Evolutionary conservation across 352 stramenopile genomes (phyloP).

Genomic region (Globisporangium paroecandrum): DNA sequence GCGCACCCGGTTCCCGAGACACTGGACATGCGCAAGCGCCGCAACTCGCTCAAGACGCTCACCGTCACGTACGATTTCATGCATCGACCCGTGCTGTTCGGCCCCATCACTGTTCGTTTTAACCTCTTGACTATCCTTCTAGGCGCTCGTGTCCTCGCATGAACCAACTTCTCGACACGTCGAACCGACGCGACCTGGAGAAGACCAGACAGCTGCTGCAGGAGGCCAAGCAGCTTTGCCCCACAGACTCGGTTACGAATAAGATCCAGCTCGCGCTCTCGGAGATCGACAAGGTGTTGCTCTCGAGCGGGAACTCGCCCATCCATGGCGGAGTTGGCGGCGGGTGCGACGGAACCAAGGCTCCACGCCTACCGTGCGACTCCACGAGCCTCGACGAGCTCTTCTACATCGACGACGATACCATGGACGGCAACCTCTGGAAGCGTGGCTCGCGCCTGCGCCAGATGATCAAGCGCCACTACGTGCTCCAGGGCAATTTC

Average conservation of each 20-base stretch:
- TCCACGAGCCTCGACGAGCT: slow-evolving; percentile 23
- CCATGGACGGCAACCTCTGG: slow-evolving; percentile 61
- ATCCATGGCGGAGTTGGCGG: not conserved
- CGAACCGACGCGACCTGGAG: slow-evolving; percentile 47
- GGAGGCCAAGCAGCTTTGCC: slow-evolving; percentile 46
- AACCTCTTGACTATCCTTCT: not conserved
- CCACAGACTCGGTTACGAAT: slow-evolving; percentile 29
- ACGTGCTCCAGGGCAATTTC: slow-evolving; percentile 85
- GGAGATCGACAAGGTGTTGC: slow-evolving; percentile 42
- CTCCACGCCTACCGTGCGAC: not conserved
- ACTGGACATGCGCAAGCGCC: slow-evolving; percentile 27
- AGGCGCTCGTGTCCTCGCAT: slow-evolving; percentile 33
- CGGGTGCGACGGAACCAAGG: not conserved
- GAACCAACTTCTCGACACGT: slow-evolving; percentile 21
- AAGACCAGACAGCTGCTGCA: slow-evolving; percentile 47
- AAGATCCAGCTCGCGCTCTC: slow-evolving; percentile 49
- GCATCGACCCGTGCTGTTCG: not conserved
- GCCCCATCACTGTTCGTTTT: not conserved
- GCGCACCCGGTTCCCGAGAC: slow-evolving; percentile 5
- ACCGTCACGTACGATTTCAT: slow-evolving; percentile 41
- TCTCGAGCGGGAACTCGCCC: not conserved
- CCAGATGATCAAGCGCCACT: slow-evolving; percentile 86
- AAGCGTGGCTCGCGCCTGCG: slow-evolving; percentile 77
- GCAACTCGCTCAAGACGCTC: slow-evolving; percentile 50
- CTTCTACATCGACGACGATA: slow-evolving; percentile 32